Evolutionary conservation across 2,329 filamentous ascomycete species (phyloP), one percentile per base, ranked within the genome.

Genomic region (Herpotrichia juniperi): DNA sequence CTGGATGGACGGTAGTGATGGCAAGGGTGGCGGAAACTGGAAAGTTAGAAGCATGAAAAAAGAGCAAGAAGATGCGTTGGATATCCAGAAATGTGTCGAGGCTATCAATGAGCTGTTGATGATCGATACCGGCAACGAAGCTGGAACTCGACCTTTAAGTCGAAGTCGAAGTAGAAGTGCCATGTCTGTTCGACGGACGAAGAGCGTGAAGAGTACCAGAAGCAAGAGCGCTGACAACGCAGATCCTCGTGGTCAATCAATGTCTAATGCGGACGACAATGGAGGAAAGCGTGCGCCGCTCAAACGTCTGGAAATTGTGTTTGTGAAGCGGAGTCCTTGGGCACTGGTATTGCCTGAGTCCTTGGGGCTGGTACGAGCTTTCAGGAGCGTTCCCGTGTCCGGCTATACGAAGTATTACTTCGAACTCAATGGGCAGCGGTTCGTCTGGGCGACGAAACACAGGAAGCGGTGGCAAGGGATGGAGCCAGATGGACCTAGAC

Each of bases 1-100:
- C 26, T 62, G 58, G 58, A 62, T 63, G 54, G 61, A 62, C 43
- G 61, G 61, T 7, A 62, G 61, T 26, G 57, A 61, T 46, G 61
- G 61, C 1, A 48, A 55, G 17, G 58, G 58, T 17, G 61, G 61
- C 2, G 58, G 61, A 2, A 46, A 43, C 26, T 62, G 55, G 51
- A 58, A 34, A 22, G 55, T 61, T 22, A 67, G 63, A 37, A 59
- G 57, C 37, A 58, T 63, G 53, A 64, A 66, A 19, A 54, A 56
- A 19, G 57, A 59, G 34, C 54, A 62, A 11, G 61, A 61, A 21
- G 57, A 68, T 35, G 53, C 57, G 2, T 31, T 42, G 7, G 51
- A 55, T 3, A 42, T 67, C 6, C 51, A 57, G 17, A 59, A 59
- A 19, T 66, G 56, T 35, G 43, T 68, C 9, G 53, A 56, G 21